A percentile compares a stretch with the other conserved stretches of the same genome.
Evolutionary conservation across 176 grass and related monocot species (phyloP).

Genomic region (Triticum dicoccoides): DNA sequence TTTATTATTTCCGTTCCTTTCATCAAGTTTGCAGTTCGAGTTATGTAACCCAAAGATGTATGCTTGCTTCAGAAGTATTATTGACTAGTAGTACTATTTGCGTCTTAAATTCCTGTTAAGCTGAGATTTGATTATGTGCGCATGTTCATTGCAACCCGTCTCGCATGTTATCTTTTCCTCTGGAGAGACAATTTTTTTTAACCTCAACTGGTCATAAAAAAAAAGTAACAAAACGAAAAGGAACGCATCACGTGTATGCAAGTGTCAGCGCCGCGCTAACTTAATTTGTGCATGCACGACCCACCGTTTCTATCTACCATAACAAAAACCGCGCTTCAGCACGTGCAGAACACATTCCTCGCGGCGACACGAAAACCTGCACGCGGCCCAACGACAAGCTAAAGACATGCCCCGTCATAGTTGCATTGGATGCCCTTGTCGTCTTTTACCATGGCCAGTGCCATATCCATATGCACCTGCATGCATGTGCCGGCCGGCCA

Average conservation of each 20-base stretch:
- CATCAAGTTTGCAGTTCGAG: slow-evolving; percentile 36
- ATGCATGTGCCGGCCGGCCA: slow-evolving; percentile 21
- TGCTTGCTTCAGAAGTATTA: slow-evolving; percentile 50
- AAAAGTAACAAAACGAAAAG: too few relatives aligned
- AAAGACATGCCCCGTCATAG: too few relatives aligned
- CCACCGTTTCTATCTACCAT: neutral
- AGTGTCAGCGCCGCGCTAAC: too few relatives aligned
- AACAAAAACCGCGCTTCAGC: neutral
- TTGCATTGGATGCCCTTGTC: slow-evolving; percentile 8
- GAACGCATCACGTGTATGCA: too few relatives aligned
- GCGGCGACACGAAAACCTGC: neutral
- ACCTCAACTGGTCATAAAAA: too few relatives aligned
- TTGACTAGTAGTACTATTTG: slow-evolving; percentile 49
- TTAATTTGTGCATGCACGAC: too few relatives aligned
- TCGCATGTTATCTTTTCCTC: neutral
- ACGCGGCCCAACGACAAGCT: neutral
- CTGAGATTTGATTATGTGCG: neutral
- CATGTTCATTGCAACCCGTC: neutral
- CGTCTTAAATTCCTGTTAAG: neutral
- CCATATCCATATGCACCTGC: slow-evolving; percentile 8
- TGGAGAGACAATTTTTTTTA: neutral
- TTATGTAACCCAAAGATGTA: slow-evolving; percentile 47
- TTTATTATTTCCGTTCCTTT: slow-evolving; percentile 43
- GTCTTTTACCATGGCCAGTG: neutral
- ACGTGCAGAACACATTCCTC: slow-evolving; percentile 1